These are phyloP conservation scores for Yamadazyma triangularis DNA, from an alignment of 1,139 yeast genomes.

Conservation along the genomic window DNA sequence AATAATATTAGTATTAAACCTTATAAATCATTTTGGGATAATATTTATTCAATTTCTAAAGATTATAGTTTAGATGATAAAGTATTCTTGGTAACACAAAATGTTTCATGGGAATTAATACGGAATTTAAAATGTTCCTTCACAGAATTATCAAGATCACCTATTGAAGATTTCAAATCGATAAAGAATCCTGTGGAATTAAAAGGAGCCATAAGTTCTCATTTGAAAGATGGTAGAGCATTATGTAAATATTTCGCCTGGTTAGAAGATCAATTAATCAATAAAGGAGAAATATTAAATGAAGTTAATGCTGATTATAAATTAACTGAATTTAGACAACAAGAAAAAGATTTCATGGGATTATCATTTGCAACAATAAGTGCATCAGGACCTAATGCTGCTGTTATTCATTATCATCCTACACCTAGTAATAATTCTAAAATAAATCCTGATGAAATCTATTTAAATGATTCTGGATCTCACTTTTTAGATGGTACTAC, in stretches of 20 bases:
- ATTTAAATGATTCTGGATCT: conserved; percentile 89
- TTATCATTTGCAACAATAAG: conserved; percentile 90
- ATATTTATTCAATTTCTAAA: conserved; percentile 40
- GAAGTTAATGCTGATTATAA: conserved; percentile 79
- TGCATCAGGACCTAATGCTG: conserved; percentile 90
- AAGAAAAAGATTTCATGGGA: conserved; percentile 65
- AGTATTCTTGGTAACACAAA: conserved; percentile 57
- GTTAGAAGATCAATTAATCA: conserved; percentile 65
- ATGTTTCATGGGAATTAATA: conserved; percentile 79
- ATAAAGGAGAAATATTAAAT: conserved; percentile 56
- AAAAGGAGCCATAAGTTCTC: conserved; percentile 72
- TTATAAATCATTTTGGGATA: conserved; percentile 55
- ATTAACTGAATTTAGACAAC: conserved; percentile 57
- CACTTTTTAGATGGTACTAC: conserved; percentile 96
- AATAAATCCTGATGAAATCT: conserved; percentile 73
- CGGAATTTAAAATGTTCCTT: conserved; percentile 42
- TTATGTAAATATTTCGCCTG: conserved; percentile 76
- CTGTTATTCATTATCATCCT: conserved; percentile 88
- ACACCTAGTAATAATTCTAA: conserved; percentile 50
- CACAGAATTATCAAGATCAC: conserved; percentile 49
- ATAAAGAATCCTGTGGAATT: conserved; percentile 73
- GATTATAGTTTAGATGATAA: conserved; percentile 33
- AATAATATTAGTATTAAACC: conserved; percentile 45
- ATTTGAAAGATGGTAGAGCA: conserved; percentile 84
- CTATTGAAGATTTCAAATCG: conserved; percentile 71